phyloP scores from a whole-genome alignment of 139 green algal species.

The Chlamydomonas eustigma region DNA sequence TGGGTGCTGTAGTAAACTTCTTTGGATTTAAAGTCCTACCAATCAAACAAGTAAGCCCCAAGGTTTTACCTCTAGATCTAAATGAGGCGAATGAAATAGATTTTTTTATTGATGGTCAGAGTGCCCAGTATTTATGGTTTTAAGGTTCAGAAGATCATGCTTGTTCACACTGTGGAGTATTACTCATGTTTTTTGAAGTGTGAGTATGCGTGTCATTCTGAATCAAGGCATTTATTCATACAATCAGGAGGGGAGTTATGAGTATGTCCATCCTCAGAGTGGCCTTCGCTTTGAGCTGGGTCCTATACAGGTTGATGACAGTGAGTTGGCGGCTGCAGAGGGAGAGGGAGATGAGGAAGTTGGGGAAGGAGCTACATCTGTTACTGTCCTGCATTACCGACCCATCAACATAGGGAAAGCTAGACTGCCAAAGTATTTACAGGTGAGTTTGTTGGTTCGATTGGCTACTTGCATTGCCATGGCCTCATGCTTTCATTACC shows the following conservation, averaged over 20 bases:
- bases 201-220: too few relatives aligned
- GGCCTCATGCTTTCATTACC: too few relatives aligned
- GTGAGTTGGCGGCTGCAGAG: not conserved
- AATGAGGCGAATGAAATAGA: too few relatives aligned
- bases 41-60: constrained; percentile 5
- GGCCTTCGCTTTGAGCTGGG: constrained; percentile 6
- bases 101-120: too few relatives aligned
- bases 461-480: too few relatives aligned
- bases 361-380: not conserved
- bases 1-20: constrained; percentile 5
- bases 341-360: not conserved
- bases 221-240: not conserved
- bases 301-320: constrained; percentile 8
- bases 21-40: constrained; percentile 14
- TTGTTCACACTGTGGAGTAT: too few relatives aligned
- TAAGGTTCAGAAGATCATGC: too few relatives aligned
- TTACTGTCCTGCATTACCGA: not conserved
- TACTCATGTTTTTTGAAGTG: too few relatives aligned
- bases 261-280: constrained; percentile 10
- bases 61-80: too few relatives aligned
- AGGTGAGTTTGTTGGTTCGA: not conserved
- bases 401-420: not conserved
- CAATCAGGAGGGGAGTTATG: constrained; percentile 4
- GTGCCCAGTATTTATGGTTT: too few relatives aligned
- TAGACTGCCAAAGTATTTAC: not conserved